Evolutionary conservation across 768 basidiomycete genomes (phyloP).

Genomic region (Leccinum longicurvipes): DNA sequence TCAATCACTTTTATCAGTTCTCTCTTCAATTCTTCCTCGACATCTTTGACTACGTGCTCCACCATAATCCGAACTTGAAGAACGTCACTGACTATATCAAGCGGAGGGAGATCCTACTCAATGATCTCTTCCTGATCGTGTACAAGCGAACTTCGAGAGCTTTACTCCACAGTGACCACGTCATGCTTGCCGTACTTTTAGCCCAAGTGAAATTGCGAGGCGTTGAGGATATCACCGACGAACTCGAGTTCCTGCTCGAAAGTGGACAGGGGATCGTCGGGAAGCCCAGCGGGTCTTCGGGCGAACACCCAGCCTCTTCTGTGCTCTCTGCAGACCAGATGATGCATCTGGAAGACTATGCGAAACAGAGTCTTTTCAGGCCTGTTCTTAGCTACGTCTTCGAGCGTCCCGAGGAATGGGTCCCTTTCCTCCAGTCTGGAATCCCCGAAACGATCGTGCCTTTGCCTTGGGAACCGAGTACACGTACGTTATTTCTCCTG

Average conservation of each 20-base stretch:
- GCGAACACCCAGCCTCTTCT: conserved; percentile 37
- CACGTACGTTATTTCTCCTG: conserved; percentile 52
- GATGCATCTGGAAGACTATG: conserved; percentile 64
- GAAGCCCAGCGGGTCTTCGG: conserved; percentile 32
- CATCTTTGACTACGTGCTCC: conserved; percentile 93
- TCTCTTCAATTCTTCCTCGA: conserved; percentile 97
- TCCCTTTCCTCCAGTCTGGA: conserved; percentile 60
- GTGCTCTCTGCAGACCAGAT: conserved; percentile 67
- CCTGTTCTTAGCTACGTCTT: conserved; percentile 63
- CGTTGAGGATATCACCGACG: conserved; percentile 74
- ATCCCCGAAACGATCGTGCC: conserved; percentile 70
- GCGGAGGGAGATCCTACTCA: conserved; percentile 77
- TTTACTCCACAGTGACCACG: conserved; percentile 83
- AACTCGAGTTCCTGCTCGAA: conserved; percentile 90
- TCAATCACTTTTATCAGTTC: conserved; percentile 99
- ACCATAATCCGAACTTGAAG: conserved; percentile 87
- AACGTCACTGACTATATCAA: conserved; percentile 67
- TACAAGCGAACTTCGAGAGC: conserved; percentile 90
- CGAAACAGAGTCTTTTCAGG: conserved; percentile 74
- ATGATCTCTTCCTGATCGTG: conserved; percentile 85
- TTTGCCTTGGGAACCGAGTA: conserved; percentile 72
- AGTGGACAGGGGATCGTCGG: conserved; percentile 64
- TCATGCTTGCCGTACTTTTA: conserved; percentile 86
- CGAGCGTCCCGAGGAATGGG: conserved; percentile 67
- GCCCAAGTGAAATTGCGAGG: conserved; percentile 86